Percentiles rank a stretch among this genome's conserved stretches.
These are phyloP conservation scores for Stagonosporopsis vannaccii DNA, from an alignment of 2,329 filamentous ascomycete genomes.

Conservation along the genomic window DNA sequence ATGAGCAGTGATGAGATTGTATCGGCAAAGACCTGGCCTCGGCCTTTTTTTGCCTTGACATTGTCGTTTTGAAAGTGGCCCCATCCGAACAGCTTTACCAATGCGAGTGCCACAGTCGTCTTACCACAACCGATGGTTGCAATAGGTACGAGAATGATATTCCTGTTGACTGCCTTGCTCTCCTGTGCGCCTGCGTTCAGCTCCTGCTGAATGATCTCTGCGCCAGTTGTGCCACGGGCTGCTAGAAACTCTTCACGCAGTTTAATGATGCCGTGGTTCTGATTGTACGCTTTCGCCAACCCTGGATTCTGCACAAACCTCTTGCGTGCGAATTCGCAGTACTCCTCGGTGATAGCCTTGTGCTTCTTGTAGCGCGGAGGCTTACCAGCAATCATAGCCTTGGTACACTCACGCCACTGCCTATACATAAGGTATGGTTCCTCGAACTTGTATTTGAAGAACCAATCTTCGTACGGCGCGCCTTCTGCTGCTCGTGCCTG, in stretches of 20 bases:
- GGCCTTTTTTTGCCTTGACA: constrained; percentile 76
- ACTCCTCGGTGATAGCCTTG: constrained; percentile 86
- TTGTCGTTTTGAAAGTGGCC: constrained; percentile 98
- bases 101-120: constrained; percentile 85
- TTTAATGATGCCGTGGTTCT: constrained; percentile 94
- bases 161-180: constrained; percentile 63
- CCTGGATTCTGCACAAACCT: constrained; percentile 73
- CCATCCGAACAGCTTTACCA: constrained; percentile 86
- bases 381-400: constrained; percentile 79
- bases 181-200: constrained; percentile 62
- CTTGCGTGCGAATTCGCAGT: constrained; percentile 80
- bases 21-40: constrained; percentile 79
- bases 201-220: constrained; percentile 84
- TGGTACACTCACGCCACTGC: constrained; percentile 98
- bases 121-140: constrained; percentile 97
- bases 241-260: constrained; percentile 87
- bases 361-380: constrained; percentile 86
- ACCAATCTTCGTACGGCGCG: constrained; percentile 84
- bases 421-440: constrained; percentile 99
- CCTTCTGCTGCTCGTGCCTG: constrained; percentile 65
- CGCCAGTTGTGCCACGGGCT: constrained; percentile 82
- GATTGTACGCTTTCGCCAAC: constrained; percentile 74
- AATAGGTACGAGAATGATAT: constrained; percentile 86
- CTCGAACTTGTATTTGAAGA: constrained; percentile 99
- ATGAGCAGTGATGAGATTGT: constrained; percentile 71